Base-by-base conservation (phyloP, 2,329 filamentous ascomycete genomes). In the Pyricularia sp. region DNA sequence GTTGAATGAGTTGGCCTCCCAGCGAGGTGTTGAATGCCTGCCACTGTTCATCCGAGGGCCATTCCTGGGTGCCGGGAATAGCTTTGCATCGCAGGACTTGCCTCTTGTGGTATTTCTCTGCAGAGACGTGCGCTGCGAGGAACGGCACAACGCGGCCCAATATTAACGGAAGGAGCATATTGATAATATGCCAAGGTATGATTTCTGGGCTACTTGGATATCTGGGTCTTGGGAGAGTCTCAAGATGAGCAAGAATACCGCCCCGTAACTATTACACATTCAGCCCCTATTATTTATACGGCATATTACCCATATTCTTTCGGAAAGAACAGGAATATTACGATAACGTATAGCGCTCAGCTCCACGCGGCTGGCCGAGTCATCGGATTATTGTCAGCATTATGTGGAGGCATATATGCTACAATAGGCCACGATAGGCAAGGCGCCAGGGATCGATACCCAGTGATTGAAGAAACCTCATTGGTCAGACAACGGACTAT, bases 31-130 rank as follows among this genome's bases (percentile, higher is more conserved):
- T 82, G 63, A 85, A 74, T 16, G 68, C 68, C 7, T 69, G 66
- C 82, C 82, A 85, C 13, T 71, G 72, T 0, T 72, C 68, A 13
- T 75, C 66, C 0, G 76, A 77, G 0, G 83, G 83, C 83, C 82
- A 85, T 61, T 70, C 70, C 8, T 70, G 28, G 16, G 77, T 76
- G 24, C 75, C 68, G 1, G 69, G 68, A 22, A 69, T 44, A 57
- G 68, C 66, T 61, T 71, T 70, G 66, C 70, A 70, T n/a, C 35
- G 26, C 4, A 40, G 19, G 2, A 33, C 12, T 19, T 31, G n/a
- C 5, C 13, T 16, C 33, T 49, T 33, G 16, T 64, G 12, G n/a
- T 49, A 57, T 7, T 61, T 16, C 12, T 30, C 44, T 0, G 44
- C 19, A 49, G 44, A 13, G 28, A 31, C 62, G 24, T 16, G 22